phyloP scores from a whole-genome alignment of 108 stramenopile genomes.

The Heterococcus sp. region DNA sequence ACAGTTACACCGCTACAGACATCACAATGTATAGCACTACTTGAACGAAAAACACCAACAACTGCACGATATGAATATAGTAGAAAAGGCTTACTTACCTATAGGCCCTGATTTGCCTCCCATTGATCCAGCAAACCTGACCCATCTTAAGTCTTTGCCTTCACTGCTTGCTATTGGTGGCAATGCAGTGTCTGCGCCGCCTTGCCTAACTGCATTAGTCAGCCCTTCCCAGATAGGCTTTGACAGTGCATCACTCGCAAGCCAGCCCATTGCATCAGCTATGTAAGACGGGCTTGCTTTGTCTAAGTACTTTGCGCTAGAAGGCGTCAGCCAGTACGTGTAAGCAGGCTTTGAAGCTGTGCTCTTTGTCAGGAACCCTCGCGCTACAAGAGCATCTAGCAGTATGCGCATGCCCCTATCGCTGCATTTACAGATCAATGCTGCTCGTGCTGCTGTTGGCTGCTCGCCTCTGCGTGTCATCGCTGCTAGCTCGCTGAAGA shows the following conservation, averaged over 20 bases:
- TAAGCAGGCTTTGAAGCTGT: not conserved
- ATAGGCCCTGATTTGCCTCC: too few relatives aligned
- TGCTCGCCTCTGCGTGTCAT: not conserved
- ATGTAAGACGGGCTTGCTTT: not conserved
- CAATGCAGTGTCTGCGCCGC: not conserved
- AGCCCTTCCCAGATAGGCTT: not conserved
- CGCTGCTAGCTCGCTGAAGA: not conserved
- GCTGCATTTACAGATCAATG: not conserved
- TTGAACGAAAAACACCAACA: too few relatives aligned
- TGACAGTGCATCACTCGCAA: not conserved
- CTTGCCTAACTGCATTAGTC: not conserved
- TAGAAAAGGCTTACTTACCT: too few relatives aligned
- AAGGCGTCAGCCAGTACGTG: not conserved
- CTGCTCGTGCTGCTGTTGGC: not conserved
- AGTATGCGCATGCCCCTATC: not conserved
- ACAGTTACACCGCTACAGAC: too few relatives aligned
- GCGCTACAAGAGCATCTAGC: not conserved
- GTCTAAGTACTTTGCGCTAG: not conserved
- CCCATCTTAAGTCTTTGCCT: too few relatives aligned
- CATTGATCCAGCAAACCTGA: too few relatives aligned
- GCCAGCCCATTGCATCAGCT: not conserved
- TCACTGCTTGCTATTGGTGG: too few relatives aligned
- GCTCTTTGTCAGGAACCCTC: not conserved
- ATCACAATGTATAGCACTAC: too few relatives aligned
- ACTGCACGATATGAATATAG: too few relatives aligned